phyloP scores from a whole-genome alignment of 805 yeast genomes.

The Metschnikowia proteae region DNA sequence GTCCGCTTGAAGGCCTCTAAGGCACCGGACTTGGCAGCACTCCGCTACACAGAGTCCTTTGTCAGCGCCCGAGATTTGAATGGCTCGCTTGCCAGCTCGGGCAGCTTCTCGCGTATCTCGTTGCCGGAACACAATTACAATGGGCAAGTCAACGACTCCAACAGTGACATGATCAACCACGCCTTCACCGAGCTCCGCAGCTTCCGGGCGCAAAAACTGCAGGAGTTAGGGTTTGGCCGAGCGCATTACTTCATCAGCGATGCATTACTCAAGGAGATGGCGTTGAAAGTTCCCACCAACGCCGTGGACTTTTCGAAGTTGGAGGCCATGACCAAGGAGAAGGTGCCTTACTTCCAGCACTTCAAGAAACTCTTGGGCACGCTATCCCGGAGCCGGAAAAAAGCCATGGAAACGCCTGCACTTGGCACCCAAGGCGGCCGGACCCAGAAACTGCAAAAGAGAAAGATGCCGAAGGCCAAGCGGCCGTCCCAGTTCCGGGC shows the following conservation, averaged over 20 bases:
- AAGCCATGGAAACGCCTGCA: slow-evolving; percentile 2
- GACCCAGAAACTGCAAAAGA: not conserved
- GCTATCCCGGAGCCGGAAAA: slow-evolving; percentile 32
- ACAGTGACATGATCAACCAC: slow-evolving; percentile 25
- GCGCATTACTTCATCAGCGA: slow-evolving; percentile 24
- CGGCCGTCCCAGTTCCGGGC: slow-evolving; percentile 1
- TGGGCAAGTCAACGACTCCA: slow-evolving; percentile 15
- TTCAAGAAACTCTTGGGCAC: slow-evolving; percentile 37
- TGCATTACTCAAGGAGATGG: slow-evolving; percentile 49
- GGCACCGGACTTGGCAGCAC: slow-evolving; percentile 10
- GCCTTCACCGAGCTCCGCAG: slow-evolving; percentile 36
- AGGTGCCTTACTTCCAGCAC: slow-evolving; percentile 29
- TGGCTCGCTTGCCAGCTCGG: not conserved
- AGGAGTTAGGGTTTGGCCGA: slow-evolving; percentile 32
- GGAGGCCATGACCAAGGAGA: slow-evolving; percentile 32
- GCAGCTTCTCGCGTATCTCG: slow-evolving; percentile 17
- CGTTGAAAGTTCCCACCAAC: slow-evolving; percentile 49
- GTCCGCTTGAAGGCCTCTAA: slow-evolving; percentile 11
- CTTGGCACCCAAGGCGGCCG: not conserved
- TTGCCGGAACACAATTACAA: slow-evolving; percentile 20
- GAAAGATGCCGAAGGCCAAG: not conserved
- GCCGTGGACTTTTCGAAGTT: slow-evolving; percentile 43
- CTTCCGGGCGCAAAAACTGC: slow-evolving; percentile 41
- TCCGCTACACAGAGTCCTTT: slow-evolving; percentile 24
- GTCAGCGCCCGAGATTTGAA: slow-evolving; percentile 23